These are phyloP conservation scores for Cyberlindnera sargentensis DNA, from an alignment of 805 yeast species.

Conservation along the genomic window DNA sequence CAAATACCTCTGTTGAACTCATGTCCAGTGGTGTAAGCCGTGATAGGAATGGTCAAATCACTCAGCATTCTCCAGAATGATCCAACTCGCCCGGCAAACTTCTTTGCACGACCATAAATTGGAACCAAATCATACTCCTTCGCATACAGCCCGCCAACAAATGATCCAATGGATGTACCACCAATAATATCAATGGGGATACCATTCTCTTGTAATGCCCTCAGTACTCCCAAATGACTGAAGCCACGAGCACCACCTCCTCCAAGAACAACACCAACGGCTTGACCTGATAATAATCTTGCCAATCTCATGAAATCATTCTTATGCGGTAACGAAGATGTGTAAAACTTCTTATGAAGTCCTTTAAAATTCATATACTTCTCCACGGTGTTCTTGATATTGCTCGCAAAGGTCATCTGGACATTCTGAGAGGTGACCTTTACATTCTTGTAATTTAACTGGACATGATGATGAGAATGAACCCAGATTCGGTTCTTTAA, in stretches of 20 bases:
- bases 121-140: conserved; percentile 88
- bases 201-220: conserved; percentile 85
- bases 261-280: conserved; percentile 89
- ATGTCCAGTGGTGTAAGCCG: conserved; percentile 94
- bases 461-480: conserved; percentile 87
- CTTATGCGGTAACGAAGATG: conserved; percentile 47
- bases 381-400: conserved; percentile 31
- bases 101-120: conserved; percentile 82
- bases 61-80: conserved; percentile 79
- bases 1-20: conserved; percentile 97
- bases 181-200: conserved; percentile 92
- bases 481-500: conserved; percentile 84
- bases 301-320: conserved; percentile 89
- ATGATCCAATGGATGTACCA: conserved; percentile 94
- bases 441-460: conserved; percentile 39
- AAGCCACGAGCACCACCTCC: conserved; percentile 98
- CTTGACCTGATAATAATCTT: conserved; percentile 83
- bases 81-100: conserved; percentile 74
- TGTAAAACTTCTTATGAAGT: conserved; percentile 14
- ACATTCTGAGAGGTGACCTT: conserved; percentile 4
- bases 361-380: conserved; percentile 17
- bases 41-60: conserved; percentile 88
- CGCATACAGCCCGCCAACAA: conserved; percentile 93
- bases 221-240: conserved; percentile 86
- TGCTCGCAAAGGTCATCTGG: conserved; percentile 15